Base-by-base conservation (phyloP, 805 yeast genomes). In the Vanderwaltozyma tropicalis region DNA sequence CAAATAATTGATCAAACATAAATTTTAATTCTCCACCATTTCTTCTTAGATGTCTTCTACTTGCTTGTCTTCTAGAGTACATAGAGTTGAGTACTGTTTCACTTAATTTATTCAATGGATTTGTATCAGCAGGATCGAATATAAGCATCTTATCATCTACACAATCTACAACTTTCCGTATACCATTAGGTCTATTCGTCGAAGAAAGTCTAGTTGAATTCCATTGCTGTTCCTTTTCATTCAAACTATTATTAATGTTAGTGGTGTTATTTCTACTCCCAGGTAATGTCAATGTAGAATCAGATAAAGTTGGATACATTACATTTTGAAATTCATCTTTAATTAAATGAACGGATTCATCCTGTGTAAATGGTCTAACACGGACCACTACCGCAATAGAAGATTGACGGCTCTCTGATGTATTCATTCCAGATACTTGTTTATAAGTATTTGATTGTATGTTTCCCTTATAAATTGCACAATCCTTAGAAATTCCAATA, bases 101-200 rank as follows among this genome's bases (percentile, higher is more conserved):
- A 38, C 54, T 50, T 20, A 64, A 38, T 33, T 49, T 53, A 22
- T 60, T 49, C 35, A 64, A 45, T 0, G 89, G 87, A 45, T 76
- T 80, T 15, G 73, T 67, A 33, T 78, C 84, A 2, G 82, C 76
- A 0, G 95, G 96, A 60, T 86, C 95, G 56, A 86, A 86, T 8
- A 86, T 75, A 39, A 86, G 66, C 94, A 85, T 84, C 42, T 76
- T 66, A 48, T 83, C 92, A 62, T 85, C 95, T 2, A 83, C 88
- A 20, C 83, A 87, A 41, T 80, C 76, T 18, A 87, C 71, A 24
- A 85, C 71, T 47, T 78, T 80, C 39, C 92, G 64, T 19, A 84
- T 64, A 0, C 83, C 80, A 31, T 61, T 56, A 5, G 75, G 78
- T 10, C 42, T 41, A 3, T 30, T 13, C 8, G 25, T 24, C 3